These are phyloP conservation scores for Volvox carteri DNA, from an alignment of 163 green algal species.

Conservation along the genomic window DNA sequence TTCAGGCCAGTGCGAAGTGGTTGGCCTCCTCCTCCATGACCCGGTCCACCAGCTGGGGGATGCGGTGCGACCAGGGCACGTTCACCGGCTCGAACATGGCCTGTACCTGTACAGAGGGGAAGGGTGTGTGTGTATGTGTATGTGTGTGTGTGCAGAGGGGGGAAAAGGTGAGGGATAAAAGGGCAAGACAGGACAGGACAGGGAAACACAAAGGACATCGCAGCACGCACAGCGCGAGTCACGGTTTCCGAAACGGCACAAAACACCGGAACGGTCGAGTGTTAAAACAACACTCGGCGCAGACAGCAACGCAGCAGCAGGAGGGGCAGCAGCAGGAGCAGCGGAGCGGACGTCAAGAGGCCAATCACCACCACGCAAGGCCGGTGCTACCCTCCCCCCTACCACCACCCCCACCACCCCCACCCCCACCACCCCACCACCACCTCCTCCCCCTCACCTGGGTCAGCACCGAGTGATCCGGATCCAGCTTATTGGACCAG, in stretches of 20 bases:
- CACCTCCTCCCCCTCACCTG: constrained; percentile 62
- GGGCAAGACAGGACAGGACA: no score
- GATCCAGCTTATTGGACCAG: constrained; percentile 93
- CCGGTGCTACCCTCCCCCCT: neutral
- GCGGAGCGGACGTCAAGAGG: no score
- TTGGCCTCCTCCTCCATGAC: constrained; percentile 66
- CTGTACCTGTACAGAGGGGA: constrained; percentile 63
- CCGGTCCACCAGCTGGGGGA: constrained; percentile 65
- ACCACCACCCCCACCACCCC: neutral
- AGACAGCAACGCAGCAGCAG: no score
- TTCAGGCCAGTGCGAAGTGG: constrained; percentile 55
- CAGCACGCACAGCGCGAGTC: no score
- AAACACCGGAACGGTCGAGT: no score
- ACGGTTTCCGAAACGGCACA: no score
- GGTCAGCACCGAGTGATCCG: constrained; percentile 79
- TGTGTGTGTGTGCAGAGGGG: neutral
- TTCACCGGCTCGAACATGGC: constrained; percentile 72
- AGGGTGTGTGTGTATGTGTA: no score
- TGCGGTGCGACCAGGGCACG: constrained; percentile 65
- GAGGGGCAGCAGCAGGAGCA: no score
- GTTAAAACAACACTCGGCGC: no score
- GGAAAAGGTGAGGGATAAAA: neutral
- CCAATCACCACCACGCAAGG: neutral
- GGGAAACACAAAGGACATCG: no score
- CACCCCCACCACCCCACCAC: neutral